Evolutionary conservation across 2,329 filamentous ascomycete genomes (phyloP).

Genomic region (Pyricularia pennisetigena): DNA sequence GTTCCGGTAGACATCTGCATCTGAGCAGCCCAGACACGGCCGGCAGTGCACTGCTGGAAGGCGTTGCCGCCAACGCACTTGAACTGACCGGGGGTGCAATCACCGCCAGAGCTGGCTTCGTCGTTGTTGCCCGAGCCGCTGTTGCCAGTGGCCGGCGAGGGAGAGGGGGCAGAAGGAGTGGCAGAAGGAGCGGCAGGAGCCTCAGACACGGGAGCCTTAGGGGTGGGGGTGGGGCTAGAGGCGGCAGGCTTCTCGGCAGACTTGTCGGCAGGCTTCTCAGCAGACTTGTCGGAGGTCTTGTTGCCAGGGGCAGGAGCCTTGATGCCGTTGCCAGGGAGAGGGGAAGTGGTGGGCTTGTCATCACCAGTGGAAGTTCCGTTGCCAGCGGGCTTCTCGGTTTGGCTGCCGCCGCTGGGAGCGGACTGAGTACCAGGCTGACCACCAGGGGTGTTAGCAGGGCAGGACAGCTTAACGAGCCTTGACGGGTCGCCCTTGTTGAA

Average conservation of each 20-base stretch:
- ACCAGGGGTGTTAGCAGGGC: slow-evolving; percentile 4
- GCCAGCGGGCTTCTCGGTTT: neutral
- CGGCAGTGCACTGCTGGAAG: slow-evolving; percentile 43
- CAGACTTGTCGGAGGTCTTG: neutral
- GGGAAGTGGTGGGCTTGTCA: neutral
- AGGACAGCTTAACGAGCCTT: slow-evolving; percentile 1
- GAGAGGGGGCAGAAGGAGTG: slow-evolving; percentile 6
- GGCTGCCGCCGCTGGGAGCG: neutral
- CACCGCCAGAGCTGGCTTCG: slow-evolving; percentile 22
- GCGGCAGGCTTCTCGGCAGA: neutral
- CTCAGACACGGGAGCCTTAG: slow-evolving; percentile 20
- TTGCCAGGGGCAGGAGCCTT: neutral
- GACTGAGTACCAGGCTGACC: neutral
- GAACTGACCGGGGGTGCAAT: slow-evolving; percentile 36
- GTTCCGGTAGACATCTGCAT: slow-evolving; percentile 35
- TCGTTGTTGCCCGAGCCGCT: slow-evolving; percentile 19
- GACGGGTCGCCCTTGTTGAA: slow-evolving; percentile 22
- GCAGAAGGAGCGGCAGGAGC: slow-evolving; percentile 12
- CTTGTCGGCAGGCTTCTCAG: neutral
- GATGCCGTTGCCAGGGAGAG: neutral
- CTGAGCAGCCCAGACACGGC: slow-evolving; percentile 28
- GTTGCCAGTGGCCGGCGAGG: slow-evolving; percentile 11
- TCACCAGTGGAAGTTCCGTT: neutral
- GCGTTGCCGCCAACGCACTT: slow-evolving; percentile 34
- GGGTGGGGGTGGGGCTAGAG: neutral